Base-by-base conservation (phyloP, 1,284 basidiomycete species). In the Puccinia horiana region DNA sequence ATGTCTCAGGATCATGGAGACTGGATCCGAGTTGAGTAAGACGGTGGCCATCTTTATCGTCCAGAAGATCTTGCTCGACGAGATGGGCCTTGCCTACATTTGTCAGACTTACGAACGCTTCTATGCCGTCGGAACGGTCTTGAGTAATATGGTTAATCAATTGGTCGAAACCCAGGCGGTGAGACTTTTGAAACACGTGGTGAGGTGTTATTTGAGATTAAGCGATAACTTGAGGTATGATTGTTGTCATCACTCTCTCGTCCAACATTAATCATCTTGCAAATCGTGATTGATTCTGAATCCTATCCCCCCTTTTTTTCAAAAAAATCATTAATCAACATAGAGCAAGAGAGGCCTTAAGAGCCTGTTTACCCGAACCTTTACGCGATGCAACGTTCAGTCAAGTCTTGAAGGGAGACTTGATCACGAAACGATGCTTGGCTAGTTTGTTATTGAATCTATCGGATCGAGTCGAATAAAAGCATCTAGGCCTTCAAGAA, bases 21-120 rank as follows among this genome's bases (percentile, higher is more conserved):
- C 97, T 0, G 97, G 97, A 69, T 97, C 95, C 8, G 97, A 99
- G 86, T 91, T 99, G n/a, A 95, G 93, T 84, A 99, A 99, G 89
- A 99, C 97, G 0, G 97, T 99, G 67, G 97, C 97, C 70, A 99
- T 99, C 86, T 99, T 99, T 88, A 99, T 99, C 86, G 97, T 99
- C 2, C 97, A 99, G 88, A 99, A 99, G 89, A 99, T 99, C 85
- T 90, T 99, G 29, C 90, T 99, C 78, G 97, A 99, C 87, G 97
- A 99, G 88, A 95, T 96, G 14, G 96, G 97, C 16, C 88, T 99
- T 83, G 96, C 95, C 40, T 99, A 99, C 88, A 99, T 99, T 86
- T 99, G 96, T 86, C 96, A 99, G 88, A 99, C 97, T 23, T 99
- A 99, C 88, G 97, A 99, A 88, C 91, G 97, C 70, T 99, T 99